Percentiles rank a stretch among this genome's conserved stretches.
phyloP scores from a whole-genome alignment of 1,139 yeast species.

The Scheffersomyces lignicola region DNA sequence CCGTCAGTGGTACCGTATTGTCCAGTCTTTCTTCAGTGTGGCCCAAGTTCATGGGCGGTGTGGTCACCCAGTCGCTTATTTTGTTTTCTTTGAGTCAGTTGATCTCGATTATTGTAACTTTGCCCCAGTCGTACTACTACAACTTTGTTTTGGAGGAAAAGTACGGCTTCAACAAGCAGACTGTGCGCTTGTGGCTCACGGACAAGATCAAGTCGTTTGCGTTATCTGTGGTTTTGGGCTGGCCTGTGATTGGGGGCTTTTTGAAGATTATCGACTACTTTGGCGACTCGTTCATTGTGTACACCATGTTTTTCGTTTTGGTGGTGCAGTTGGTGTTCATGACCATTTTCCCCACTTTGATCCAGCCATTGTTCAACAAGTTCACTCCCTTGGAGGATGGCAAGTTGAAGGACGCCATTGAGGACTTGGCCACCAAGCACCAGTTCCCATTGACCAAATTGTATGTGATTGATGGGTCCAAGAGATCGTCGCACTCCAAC shows the following conservation, averaged over 20 bases:
- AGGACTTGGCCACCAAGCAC: slow-evolving; percentile 70
- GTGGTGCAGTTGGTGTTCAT: slow-evolving; percentile 70
- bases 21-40: slow-evolving; percentile 28
- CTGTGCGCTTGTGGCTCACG: slow-evolving; percentile 64
- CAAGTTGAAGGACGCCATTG: slow-evolving; percentile 79
- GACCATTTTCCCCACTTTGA: slow-evolving; percentile 75
- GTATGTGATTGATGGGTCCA: slow-evolving; percentile 91
- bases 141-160: slow-evolving; percentile 89
- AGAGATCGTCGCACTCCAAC: slow-evolving; percentile 92
- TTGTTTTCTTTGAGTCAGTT: slow-evolving; percentile 51
- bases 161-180: slow-evolving; percentile 89
- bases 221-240: slow-evolving; percentile 59
- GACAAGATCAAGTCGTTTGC: slow-evolving; percentile 66
- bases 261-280: slow-evolving; percentile 78
- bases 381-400: slow-evolving; percentile 90
- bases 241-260: slow-evolving; percentile 72
- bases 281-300: slow-evolving; percentile 79
- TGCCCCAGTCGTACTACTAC: slow-evolving; percentile 73
- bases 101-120: slow-evolving; percentile 49
- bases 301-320: slow-evolving; percentile 71
- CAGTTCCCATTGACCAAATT: slow-evolving; percentile 84
- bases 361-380: slow-evolving; percentile 90
- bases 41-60: slow-evolving; percentile 51
- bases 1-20: slow-evolving; percentile 44
- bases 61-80: slow-evolving; percentile 66